Evolutionary conservation across 331 rosid species (phyloP).

Genomic region (Erythrophleum ivorense): DNA sequence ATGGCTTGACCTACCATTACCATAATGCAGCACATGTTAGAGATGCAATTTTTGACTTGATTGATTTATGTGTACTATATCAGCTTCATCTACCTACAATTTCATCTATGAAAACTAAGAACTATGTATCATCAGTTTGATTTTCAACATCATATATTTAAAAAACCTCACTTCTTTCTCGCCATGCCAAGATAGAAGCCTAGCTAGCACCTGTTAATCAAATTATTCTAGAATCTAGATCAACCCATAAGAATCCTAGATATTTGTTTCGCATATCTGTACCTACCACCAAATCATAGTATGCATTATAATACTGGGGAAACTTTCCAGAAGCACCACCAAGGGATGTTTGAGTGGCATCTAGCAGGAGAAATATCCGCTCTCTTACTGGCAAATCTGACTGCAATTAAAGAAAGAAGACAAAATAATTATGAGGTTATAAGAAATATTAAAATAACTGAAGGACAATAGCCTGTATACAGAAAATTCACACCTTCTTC

Average conservation of each 20-base stretch:
- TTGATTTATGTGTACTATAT: not conserved
- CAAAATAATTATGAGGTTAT: constrained; percentile 12
- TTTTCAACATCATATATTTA: not conserved
- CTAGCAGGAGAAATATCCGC: constrained; percentile 91
- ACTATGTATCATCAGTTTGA: too few relatives aligned
- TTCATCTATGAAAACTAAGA: not conserved
- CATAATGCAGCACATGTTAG: constrained; percentile 5
- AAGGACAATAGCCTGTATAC: constrained; percentile 27
- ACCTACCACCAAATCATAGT: constrained; percentile 95
- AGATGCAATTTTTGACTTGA: constrained; percentile 14
- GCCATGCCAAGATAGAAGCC: constrained; percentile 15
- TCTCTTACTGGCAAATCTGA: constrained; percentile 89
- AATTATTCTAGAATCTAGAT: constrained; percentile 20
- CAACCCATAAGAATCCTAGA: constrained; percentile 26
- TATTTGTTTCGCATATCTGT: constrained; percentile 31
- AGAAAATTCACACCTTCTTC: constrained; percentile 75
- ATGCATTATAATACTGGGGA: constrained; percentile 90
- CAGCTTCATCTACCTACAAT: constrained; percentile 4
- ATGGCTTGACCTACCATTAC: constrained; percentile 16
- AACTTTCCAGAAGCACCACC: constrained; percentile 98
- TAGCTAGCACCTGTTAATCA: constrained; percentile 8
- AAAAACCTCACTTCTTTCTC: constrained; percentile 8
- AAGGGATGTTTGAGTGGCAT: constrained; percentile 97
- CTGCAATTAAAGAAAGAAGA: constrained; percentile 54
- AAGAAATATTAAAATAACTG: constrained; percentile 11